A percentile compares a stretch with the other conserved stretches of the same genome.
Conservation (phyloP, 768 basidiomycete genomes). For the Naematelia encephala region DNA sequence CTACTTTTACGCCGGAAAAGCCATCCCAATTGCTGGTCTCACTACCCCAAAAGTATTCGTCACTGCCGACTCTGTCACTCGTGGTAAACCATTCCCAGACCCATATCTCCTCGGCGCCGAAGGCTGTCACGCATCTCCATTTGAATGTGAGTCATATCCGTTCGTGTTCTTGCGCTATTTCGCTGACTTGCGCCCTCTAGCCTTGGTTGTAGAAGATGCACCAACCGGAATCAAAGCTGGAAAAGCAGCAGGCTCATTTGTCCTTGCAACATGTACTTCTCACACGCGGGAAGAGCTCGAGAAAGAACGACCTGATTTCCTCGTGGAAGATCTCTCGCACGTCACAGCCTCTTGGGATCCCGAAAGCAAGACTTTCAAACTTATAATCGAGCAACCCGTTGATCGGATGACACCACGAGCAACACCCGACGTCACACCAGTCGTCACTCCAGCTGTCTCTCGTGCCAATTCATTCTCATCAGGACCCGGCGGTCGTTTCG, state of each 20-base stretch:
- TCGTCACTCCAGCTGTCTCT: conserved; percentile 47
- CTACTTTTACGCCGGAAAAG: conserved; percentile 68
- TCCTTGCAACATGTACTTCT: conserved; percentile 79
- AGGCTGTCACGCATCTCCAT: conserved; percentile 60
- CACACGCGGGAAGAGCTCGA: conserved; percentile 61
- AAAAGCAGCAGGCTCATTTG: conserved; percentile 66
- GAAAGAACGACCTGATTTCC: conserved; percentile 51
- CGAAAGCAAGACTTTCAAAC: conserved; percentile 36
- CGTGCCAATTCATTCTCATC: conserved; percentile 45
- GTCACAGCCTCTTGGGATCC: conserved; percentile 47
- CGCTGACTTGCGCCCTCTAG: conserved; percentile 51
- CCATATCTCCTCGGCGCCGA: conserved; percentile 79
- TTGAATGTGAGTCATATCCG: conserved; percentile 56
- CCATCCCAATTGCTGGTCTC: conserved; percentile 64
- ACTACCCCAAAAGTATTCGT: conserved; percentile 61
- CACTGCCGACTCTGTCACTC: conserved; percentile 70
- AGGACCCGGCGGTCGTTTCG: conserved; percentile 11
- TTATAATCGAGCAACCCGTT: conserved; percentile 49
- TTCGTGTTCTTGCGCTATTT: background rate
- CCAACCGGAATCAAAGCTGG: conserved; percentile 76
- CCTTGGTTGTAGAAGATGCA: conserved; percentile 84
- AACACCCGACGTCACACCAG: conserved; percentile 49
- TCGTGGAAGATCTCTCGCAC: conserved; percentile 50
- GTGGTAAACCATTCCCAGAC: conserved; percentile 81
- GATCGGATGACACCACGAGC: conserved; percentile 41